Evolutionary conservation across 225 moss, liverwort and hornwort species (phyloP), one percentile per base, ranked within the genome.

Genomic region (Marchantia polymorpha): DNA sequence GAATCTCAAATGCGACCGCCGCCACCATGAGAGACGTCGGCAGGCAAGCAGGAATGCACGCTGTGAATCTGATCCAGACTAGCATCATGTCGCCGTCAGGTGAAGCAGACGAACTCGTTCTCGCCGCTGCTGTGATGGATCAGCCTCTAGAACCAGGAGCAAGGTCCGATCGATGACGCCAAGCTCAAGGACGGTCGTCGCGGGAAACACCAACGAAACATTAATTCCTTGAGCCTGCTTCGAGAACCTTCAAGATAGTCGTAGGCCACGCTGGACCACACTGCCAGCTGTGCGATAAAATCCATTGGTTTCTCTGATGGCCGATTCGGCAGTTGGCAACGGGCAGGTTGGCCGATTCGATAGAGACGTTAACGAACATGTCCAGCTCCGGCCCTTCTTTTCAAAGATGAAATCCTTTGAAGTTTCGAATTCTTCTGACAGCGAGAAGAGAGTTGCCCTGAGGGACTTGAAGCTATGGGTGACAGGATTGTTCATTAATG

Each of bases 61-160:
- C 8, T 23, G 61, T 22, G 22, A 23, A 61, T n/a, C n/a, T 61
- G n/a, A 61, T 61, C n/a, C n/a, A 23, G 61, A 6, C 61, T 61
- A 22, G 0, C 23, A 23, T n/a, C n/a, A 61, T 5, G n/a, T 22
- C 61, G 60, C n/a, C n/a, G 39, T 19, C 10, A 8, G n/a, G 10
- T 17, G 61, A n/a, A n/a, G n/a, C n/a, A n/a, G n/a, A n/a, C n/a
- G 59, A 16, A 59, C 39, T 2, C 17, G 17, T 20, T 20, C 22
- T 19, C 59, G 59, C 17, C 22, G 7, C 61, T 19, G 10, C 22
- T 39, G n/a, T 25, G 67, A 67, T 67, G 67, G 66, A 79, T 83
- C 73, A 83, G 83, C 55, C 73, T 83, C 49, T 74, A 83, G 53
- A 69, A 83, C 58, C 83, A 83, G 61, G 78, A 79, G 49, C 79